A percentile compares a stretch with the other conserved stretches of the same genome.
Conservation (phyloP, 1,284 basidiomycete genomes). For the Melanopsichium pennsylvanicum region DNA sequence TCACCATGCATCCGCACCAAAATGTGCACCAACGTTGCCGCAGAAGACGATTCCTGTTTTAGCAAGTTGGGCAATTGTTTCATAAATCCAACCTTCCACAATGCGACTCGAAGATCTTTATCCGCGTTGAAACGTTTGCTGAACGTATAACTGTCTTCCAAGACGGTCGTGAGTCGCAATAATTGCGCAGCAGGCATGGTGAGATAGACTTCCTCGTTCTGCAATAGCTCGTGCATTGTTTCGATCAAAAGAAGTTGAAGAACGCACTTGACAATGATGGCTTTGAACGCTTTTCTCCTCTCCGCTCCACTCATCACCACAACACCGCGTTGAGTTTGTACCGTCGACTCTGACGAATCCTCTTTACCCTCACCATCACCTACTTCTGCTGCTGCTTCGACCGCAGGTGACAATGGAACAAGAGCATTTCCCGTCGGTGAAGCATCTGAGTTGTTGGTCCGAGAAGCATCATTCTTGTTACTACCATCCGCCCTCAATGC, state of each 20-base stretch:
- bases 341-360: no score
- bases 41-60: conserved; percentile 97
- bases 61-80: conserved; percentile 97
- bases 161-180: conserved; percentile 87
- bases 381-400: neutral
- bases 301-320: no score
- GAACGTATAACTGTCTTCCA: conserved; percentile 97
- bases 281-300: conserved; percentile 90
- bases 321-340: no score
- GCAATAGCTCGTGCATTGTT: conserved; percentile 93
- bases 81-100: conserved; percentile 99
- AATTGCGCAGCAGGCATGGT: conserved; percentile 94
- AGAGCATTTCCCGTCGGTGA: conserved; percentile 29
- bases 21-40: conserved; percentile 91
- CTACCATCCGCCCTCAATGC: conserved; percentile 74
- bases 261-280: conserved; percentile 99
- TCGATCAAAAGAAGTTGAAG: conserved; percentile 95
- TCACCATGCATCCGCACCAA: conserved; percentile 94
- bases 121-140: conserved; percentile 97
- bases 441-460: no score
- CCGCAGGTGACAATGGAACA: no score
- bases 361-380: neutral
- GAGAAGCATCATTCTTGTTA: conserved; percentile 64
- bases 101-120: conserved; percentile 91
- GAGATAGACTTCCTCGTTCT: conserved; percentile 76